Percentiles rank a stretch among this genome's conserved stretches.
These are phyloP conservation scores for Pythium brachiatum DNA, from an alignment of 352 stramenopile species.

Conservation along the genomic window DNA sequence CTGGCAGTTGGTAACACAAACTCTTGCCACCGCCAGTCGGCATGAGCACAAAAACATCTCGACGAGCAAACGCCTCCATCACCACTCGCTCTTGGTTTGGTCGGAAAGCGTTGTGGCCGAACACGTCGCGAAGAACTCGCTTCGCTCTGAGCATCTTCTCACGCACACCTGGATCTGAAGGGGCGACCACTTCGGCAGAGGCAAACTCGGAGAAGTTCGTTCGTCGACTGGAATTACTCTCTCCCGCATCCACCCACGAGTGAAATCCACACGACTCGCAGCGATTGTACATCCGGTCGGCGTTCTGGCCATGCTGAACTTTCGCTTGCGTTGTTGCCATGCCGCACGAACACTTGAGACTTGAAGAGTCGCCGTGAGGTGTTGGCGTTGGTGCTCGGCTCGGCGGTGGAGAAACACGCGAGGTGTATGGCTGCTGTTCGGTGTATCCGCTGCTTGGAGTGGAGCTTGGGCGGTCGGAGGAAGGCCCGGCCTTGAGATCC, in stretches of 20 bases:
- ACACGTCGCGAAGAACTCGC: slow-evolving; percentile 83
- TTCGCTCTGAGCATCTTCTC: slow-evolving; percentile 74
- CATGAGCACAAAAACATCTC: slow-evolving; percentile 99
- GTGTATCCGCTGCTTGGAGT: neutral
- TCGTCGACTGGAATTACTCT: neutral
- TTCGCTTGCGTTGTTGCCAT: slow-evolving; percentile 50
- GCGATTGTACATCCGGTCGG: slow-evolving; percentile 62
- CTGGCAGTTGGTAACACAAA: slow-evolving; percentile 97
- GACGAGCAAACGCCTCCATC: slow-evolving; percentile 86
- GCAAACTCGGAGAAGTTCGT: slow-evolving; percentile 11
- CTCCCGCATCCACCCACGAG: slow-evolving; percentile 53
- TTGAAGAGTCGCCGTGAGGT: neutral
- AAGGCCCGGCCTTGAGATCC: slow-evolving; percentile 36
- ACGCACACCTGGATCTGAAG: slow-evolving; percentile 43
- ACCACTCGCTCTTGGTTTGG: slow-evolving; percentile 95
- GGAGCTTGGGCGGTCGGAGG: too few relatives aligned
- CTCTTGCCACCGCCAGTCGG: slow-evolving; percentile 98
- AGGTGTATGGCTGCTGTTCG: neutral
- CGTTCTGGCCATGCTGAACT: slow-evolving; percentile 71
- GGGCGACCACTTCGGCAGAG: slow-evolving; percentile 8
- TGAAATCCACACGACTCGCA: slow-evolving; percentile 76
- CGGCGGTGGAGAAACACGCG: neutral
- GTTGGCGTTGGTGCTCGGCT: neutral
- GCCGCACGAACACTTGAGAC: slow-evolving; percentile 52
- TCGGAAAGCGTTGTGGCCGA: slow-evolving; percentile 95